Percentiles rank a stretch among this genome's conserved stretches.
Evolutionary conservation across 2,329 filamentous ascomycete genomes (phyloP).

Genomic region (Botrytis tulipae): DNA sequence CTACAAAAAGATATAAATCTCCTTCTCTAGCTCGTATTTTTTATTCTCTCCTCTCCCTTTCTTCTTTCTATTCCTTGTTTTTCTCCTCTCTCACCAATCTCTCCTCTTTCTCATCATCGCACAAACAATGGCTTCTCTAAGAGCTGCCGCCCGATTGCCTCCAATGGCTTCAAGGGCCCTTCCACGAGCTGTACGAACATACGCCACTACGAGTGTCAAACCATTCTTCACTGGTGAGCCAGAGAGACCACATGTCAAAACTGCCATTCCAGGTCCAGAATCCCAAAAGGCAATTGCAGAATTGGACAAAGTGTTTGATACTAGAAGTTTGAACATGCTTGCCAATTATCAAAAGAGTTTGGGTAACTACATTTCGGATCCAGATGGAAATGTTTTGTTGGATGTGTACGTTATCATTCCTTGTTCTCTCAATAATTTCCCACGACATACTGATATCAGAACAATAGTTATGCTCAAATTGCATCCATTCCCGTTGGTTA

Average conservation of each 20-base stretch:
- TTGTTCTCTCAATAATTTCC: not conserved
- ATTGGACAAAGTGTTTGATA: constrained; percentile 51
- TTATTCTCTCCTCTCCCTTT: not conserved
- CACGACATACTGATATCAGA: constrained; percentile 25
- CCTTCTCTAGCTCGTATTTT: not conserved
- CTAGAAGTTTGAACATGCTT: constrained; percentile 52
- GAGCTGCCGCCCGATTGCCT: constrained; percentile 36
- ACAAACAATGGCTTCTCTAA: constrained; percentile 35
- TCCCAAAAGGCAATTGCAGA: constrained; percentile 42
- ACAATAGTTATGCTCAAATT: constrained; percentile 68
- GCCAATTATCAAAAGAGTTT: constrained; percentile 52
- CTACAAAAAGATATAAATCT: not conserved
- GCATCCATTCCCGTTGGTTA: constrained; percentile 82
- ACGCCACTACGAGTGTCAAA: constrained; percentile 30
- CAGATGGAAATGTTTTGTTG: constrained; percentile 50
- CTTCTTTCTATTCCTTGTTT: not conserved
- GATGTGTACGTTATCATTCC: constrained; percentile 44
- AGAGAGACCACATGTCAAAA: constrained; percentile 37
- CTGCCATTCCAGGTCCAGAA: constrained; percentile 42
- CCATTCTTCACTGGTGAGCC: constrained; percentile 39
- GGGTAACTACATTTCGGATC: constrained; percentile 53
- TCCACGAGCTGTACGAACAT: constrained; percentile 26
- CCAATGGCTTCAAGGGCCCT: constrained; percentile 28
- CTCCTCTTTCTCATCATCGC: not conserved
- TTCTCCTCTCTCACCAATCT: not conserved